Evolutionary conservation across 1,139 yeast genomes (phyloP), one percentile per base, ranked within the genome.

Genomic region (Meyerozyma elateridarum): DNA sequence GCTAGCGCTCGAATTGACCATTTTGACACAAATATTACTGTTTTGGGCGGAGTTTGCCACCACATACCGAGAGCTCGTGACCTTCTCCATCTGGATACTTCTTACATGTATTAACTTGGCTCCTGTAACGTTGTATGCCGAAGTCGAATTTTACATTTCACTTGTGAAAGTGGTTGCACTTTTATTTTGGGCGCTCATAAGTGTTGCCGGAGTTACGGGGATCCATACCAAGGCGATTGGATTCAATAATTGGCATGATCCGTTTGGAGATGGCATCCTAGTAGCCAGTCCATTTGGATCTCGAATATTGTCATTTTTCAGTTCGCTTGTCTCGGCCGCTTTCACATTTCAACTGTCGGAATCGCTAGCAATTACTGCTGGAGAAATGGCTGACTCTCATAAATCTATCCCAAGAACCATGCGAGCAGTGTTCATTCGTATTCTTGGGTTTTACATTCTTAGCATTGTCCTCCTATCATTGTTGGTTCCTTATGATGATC

Each of bases 71-170:
- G 15, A 22, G 8, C 3, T 25, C 15, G 15, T 15, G 6, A 17
- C 28, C 14, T 16, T 25, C 15, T 31, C 30, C 20, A 21, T 31
- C 14, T 53, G 56, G 52, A 9, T 32, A 5, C 8, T 34, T 1
- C 39, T 54, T 15, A 49, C 56, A 1, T 31, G 30, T 6, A 31
- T 45, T 29, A 53, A 53, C 35, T 34, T 53, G 9, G 34, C 50
- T 4, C 56, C 57, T 1, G 55, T 52, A 8, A 49, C 45, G 28
- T 36, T 41, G 19, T 52, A 46, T 31, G 59, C 56, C n/a, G 42
- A 44, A 22, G 42, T 52, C 22, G 58, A 54, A 33, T 40, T 42
- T 16, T 31, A 38, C 31, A 42, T 54, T 8, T 38, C 57, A 4
- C 31, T 48, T 17, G 25, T 52, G 12, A 52, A 54, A 35, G 46